Base-by-base conservation (phyloP, 129 eudicot species). In the Smallanthus sonchifolius region DNA sequence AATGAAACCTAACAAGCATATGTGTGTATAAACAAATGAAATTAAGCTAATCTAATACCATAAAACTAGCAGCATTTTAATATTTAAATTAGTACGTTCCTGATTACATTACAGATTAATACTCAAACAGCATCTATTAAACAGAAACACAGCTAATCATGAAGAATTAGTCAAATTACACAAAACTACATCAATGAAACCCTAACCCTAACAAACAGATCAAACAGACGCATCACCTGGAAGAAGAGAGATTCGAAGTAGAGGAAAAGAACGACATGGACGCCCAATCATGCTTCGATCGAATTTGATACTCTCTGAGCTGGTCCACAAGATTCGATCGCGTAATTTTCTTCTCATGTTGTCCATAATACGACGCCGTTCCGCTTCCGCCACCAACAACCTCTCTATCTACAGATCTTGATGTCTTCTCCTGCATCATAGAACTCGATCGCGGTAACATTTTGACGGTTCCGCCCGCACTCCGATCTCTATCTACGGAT, bases 261-360 rank as follows among this genome's bases (percentile, higher is more conserved):
- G 98, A 87, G 16, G 97, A 89, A 80, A 92, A 92, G 83, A 92
- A 87, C 2, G 98, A 92, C 28, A 90, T 89, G 68, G 98, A 90
- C 6, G 98, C 95, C 98, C 96, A 93, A 79, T 90, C 95, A 77
- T 93, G 88, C 55, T 93, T 93, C 24, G 98, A 93, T 79, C 95
- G 84, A 81, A 87, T 77, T 86, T 93, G 96, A 69, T 93, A 90
- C 78, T 93, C 98, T 82, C 96, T 84, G 11, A 93, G 95, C 90
- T 93, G 96, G 70, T 93, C 98, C 73, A 92, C 98, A 44, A 93
- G 86, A 82, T 93, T 93, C 13, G 94, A 90, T 63, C 98, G 75
- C 67, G 98, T 93, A 32, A 93, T 93, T 91, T 84, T 90, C 17
- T 52, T 79, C 62, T 69, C 70, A 16, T 4, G 69, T 10, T 24